Evolutionary conservation across 73 alveolate genomes (phyloP), one percentile per base, ranked within the genome.

Genomic region (Paramecium sexaurelia): DNA sequence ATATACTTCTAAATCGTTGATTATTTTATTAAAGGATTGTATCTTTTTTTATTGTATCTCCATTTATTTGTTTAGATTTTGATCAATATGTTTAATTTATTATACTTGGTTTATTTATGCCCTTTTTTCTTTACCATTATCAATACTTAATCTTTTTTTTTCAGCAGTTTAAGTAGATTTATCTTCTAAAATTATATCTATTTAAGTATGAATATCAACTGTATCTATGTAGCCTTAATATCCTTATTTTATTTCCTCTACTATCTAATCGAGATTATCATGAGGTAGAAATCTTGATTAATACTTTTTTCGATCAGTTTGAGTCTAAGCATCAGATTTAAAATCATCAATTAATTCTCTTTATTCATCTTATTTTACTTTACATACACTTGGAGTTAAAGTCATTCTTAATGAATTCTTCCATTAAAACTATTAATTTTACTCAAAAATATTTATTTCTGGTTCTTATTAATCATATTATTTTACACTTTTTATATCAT

Each of bases 371-470:
- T 51, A 51, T 51, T 51, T 51, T 1, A 51, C 67, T 17, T 51
- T 29, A 61, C n/a, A 61, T 32, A 61, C 11, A 61, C 39, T 61
- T 1, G 83, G 83, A 61, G 83, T 61, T 61, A 61, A 61, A 0
- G 83, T 61, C 83, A 61, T 61, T 61, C 43, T 61, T 22, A 61
- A 10, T 61, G 83, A 61, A 27, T 61, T 61, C 45, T 61, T 61
- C 83, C 83, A 61, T 61, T 29, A 5, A 51, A 51, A 51, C 5
- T 26, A 51, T 51, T 15, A 51, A 7, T 51, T 51, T 51, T 51
- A 7, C 0, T 35, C 41, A 4, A 4, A 35, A 35, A 6, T 35
- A 35, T 35, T 35, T 35, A 4, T 4, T 35, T 51, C 67, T 51
- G 67, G 22, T 51, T 51, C 67, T 5, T 51, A 8, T 8, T 17